A percentile compares a stretch with the other conserved stretches of the same genome.
Conservation (phyloP, 2,329 filamentous ascomycete species). For the Coniella vitis region DNA sequence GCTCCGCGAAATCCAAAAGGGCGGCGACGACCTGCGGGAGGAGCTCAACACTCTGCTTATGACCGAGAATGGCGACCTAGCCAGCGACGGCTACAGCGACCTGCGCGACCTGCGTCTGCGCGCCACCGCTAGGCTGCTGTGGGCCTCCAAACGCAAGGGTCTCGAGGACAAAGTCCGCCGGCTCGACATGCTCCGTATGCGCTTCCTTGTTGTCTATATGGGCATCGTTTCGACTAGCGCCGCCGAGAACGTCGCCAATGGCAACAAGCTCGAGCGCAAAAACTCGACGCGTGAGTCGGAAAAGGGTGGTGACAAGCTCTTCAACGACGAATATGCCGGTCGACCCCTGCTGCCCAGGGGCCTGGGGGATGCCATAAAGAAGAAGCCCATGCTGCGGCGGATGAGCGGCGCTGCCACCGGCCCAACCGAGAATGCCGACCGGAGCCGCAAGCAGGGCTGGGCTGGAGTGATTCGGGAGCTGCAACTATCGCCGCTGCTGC, state of each 20-base stretch:
- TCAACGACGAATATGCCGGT: slow-evolving; percentile 23
- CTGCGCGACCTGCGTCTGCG: slow-evolving; percentile 30
- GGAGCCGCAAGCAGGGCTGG: slow-evolving; percentile 49
- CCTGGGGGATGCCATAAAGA: slow-evolving; percentile 36
- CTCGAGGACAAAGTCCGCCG: slow-evolving; percentile 53
- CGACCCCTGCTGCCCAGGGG: slow-evolving; percentile 32
- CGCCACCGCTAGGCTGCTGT: slow-evolving; percentile 46
- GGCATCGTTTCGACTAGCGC: slow-evolving; percentile 43
- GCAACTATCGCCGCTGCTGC: slow-evolving; percentile 53
- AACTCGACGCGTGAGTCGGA: slow-evolving; percentile 22
- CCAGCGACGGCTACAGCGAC: slow-evolving; percentile 15
- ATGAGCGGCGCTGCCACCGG: slow-evolving; percentile 49
- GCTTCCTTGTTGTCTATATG: slow-evolving; percentile 59
- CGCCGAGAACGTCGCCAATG: slow-evolving; percentile 26
- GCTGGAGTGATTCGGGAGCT: slow-evolving; percentile 57
- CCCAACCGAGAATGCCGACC: slow-evolving; percentile 40
- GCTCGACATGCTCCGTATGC: slow-evolving; percentile 56
- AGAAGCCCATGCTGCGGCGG: slow-evolving; percentile 43
- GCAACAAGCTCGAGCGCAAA: slow-evolving; percentile 28
- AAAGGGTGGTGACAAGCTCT: slow-evolving; percentile 20
- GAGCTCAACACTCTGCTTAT: slow-evolving; percentile 48
- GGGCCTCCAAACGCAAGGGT: slow-evolving; percentile 47
- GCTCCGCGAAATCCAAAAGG: slow-evolving; percentile 55
- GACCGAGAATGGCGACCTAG: slow-evolving; percentile 32
- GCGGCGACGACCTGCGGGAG: slow-evolving; percentile 54